A percentile compares a stretch with the other conserved stretches of the same genome.
Evolutionary conservation across 2,329 filamentous ascomycete genomes (phyloP).

Genomic region (Xylaria sp.): DNA sequence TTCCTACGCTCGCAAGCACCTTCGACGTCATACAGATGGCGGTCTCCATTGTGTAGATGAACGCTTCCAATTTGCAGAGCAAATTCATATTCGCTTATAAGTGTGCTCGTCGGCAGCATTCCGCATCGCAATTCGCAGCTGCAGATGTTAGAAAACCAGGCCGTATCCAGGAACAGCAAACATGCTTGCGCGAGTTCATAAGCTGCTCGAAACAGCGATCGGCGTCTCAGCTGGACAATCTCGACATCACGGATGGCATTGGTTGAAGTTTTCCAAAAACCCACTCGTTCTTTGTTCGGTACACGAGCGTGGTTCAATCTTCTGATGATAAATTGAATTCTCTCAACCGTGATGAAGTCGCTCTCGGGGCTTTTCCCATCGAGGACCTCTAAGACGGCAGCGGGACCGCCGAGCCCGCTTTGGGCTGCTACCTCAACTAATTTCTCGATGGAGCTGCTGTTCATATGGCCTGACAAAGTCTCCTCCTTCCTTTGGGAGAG

Average conservation of each 20-base stretch:
- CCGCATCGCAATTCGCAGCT: conserved; percentile 6
- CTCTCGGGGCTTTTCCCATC: neutral
- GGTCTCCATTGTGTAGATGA: neutral
- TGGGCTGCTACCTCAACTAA: neutral
- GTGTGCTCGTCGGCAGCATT: neutral
- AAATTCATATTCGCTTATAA: conserved; percentile 7
- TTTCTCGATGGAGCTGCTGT: conserved; percentile 7
- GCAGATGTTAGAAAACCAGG: conserved; percentile 1
- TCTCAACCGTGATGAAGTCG: neutral
- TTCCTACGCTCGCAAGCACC: neutral
- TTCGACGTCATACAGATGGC: conserved; percentile 1
- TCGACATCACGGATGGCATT: neutral
- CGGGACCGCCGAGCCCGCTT: conserved; percentile 1
- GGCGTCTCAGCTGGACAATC: neutral
- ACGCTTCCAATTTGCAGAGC: neutral
- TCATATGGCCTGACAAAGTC: conserved; percentile 2
- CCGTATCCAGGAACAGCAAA: neutral
- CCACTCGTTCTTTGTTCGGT: neutral
- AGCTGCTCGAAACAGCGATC: neutral
- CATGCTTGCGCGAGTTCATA: conserved; percentile 6
- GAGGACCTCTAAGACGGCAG: neutral
- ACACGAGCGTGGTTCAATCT: neutral
- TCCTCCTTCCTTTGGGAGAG: conserved; percentile 1
- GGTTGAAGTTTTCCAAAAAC: neutral
- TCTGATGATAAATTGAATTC: neutral